phyloP scores from a whole-genome alignment of 108 stramenopile genomes.

The Nitzschia inconspicua region DNA sequence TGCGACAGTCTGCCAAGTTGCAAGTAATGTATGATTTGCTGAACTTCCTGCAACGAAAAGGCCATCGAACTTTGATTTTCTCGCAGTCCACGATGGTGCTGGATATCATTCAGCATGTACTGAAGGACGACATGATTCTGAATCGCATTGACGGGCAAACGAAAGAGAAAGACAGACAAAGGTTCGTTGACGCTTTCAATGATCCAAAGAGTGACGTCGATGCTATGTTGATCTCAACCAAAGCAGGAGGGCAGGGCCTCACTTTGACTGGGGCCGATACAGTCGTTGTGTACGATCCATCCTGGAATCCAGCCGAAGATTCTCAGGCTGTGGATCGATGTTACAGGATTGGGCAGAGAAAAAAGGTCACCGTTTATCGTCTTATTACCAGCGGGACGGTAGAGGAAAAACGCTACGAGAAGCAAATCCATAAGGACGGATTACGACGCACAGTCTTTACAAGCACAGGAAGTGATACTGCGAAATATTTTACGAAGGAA shows the following conservation, averaged over 20 bases:
- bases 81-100: slow-evolving; percentile 92
- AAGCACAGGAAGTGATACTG: slow-evolving; percentile 32
- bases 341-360: slow-evolving; percentile 93
- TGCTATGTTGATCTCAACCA: slow-evolving; percentile 74
- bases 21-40: slow-evolving; percentile 66
- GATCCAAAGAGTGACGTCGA: slow-evolving; percentile 44
- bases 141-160: slow-evolving; percentile 91
- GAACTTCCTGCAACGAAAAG: slow-evolving; percentile 42
- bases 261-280: slow-evolving; percentile 84
- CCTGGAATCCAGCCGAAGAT: slow-evolving; percentile 90
- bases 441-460: slow-evolving; percentile 61
- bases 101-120: slow-evolving; percentile 74
- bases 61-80: slow-evolving; percentile 88
- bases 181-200: slow-evolving; percentile 91
- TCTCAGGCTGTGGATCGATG: slow-evolving; percentile 86
- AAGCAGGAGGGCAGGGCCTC: slow-evolving; percentile 88
- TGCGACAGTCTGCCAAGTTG: slow-evolving; percentile 69
- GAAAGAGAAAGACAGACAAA: slow-evolving; percentile 78
- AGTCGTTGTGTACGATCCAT: slow-evolving; percentile 81
- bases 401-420: slow-evolving; percentile 81
- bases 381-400: slow-evolving; percentile 94
- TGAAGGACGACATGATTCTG: slow-evolving; percentile 20
- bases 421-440: slow-evolving; percentile 85
- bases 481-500: slow-evolving; percentile 60
- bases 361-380: slow-evolving; percentile 90